Evolutionary conservation across 2,329 filamentous ascomycete genomes (phyloP), one percentile per base, ranked within the genome.

Genomic region (Exophiala aquamarina): DNA sequence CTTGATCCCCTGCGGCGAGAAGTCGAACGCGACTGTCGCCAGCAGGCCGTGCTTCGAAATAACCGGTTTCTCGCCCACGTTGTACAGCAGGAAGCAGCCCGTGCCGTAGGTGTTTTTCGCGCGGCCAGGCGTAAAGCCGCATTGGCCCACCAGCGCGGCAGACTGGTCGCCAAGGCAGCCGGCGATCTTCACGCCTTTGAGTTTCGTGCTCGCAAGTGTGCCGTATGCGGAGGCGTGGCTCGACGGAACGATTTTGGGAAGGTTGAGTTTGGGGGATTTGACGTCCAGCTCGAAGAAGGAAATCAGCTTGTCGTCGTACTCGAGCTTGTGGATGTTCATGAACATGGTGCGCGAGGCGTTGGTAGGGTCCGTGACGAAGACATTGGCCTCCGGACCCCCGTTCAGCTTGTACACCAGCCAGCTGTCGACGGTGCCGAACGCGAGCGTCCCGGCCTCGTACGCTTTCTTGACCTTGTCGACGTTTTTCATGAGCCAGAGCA

Each of bases 261-360:
- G 71, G 38, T 77, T 72, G 18, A 90, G 69, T 63, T 87, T 88
- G 47, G 49, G 49, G 2, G 54, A 52, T 28, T 72, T 72, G 41
- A 72, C 68, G 62, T 87, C 81, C 55, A 91, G 77, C 42, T 77
- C 78, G 67, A 91, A 91, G 70, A 90, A 91, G 28, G 77, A 68
- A 9, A 91, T 73, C 15, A 90, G 76, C 44, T 76, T 74, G 47
- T 87, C 79, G 65, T 88, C 86, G 67, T 90, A 92, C 57, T 87
- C 66, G 48, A 86, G 73, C 4, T 81, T 88, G 57, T 79, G 75
- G 44, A 92, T 74, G 68, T 91, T 86, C 83, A 91, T 88, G 67
- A 91, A 89, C 87, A 91, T 90, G 52, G 87, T 91, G 59, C 87
- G 75, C 52, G 83, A 87, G 11, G 87, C 87, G 65, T 91, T 92